Evolutionary conservation across 2,329 filamentous ascomycete genomes (phyloP), one percentile per base, ranked within the genome.

Genomic region (Aureobasidium sp.): DNA sequence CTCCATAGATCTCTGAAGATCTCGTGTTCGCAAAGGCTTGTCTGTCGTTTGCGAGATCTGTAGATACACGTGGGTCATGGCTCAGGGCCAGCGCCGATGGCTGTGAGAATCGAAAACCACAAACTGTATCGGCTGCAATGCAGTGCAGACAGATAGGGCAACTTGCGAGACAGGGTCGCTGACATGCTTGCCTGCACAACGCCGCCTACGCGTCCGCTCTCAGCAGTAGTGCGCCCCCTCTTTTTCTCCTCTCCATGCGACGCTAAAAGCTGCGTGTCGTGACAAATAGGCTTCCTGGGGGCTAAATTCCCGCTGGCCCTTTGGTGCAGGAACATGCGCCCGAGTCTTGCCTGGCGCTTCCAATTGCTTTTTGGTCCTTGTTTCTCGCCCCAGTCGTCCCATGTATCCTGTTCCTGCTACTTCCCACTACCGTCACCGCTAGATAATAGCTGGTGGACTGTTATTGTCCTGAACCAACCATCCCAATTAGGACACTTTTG

Each of bases 291-390:
- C 48, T 34, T 15, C n/a, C n/a, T 27, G 20, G 5, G 42, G 23
- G 23, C 15, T 29, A 50, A 50, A 34, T 50, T 29, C 47, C 47
- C 17, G 47, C 47, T 50, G 27, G 46, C 17, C 46, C 46, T 50
- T 34, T 50, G 27, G 32, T 20, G 29, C 48, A 48, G 46, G 20
- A 52, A 52, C 48, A 53, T 53, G 51, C 34, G 51, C 20, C 51
- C 20, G 36, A 53, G 8, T 41, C 34, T 4, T 23, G n/a, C 32
- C 20, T 44, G 23, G n/a, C 34, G 7, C 23, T 34, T 10, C 36
- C 51, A 55, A 29, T 53, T 55, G 51, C 51, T 55, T 55, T 55
- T 55, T 55, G 5, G 36, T 41, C 27, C 32, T 36, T 51, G 29
- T 36, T 20, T 34, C 27, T 51, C 44, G 42, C 42, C 42, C 2